phyloP scores from a whole-genome alignment of 768 basidiomycete genomes.

The Aureoboletus auriporus region DNA sequence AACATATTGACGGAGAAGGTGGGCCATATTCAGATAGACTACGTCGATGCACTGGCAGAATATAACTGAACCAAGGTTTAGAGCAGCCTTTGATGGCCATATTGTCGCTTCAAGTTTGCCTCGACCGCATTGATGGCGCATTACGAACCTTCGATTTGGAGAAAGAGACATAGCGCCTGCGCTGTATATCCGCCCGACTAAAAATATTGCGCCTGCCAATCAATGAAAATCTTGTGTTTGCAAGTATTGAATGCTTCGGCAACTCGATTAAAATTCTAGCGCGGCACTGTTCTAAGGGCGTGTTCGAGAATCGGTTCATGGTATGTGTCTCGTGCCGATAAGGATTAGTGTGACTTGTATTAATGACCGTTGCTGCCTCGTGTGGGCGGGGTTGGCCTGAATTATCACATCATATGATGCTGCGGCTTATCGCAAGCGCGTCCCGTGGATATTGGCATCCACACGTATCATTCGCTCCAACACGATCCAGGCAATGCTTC shows the following conservation, averaged over 20 bases:
- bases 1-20: slow-evolving; percentile 33
- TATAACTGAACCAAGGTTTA: slow-evolving; percentile 1
- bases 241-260: not conserved
- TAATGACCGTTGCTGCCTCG: too few species aligned
- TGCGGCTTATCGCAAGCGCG: too few species aligned
- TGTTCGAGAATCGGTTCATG: too few species aligned
- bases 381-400: too few species aligned
- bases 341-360: too few species aligned
- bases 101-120: slow-evolving; percentile 41
- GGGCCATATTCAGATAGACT: slow-evolving; percentile 1
- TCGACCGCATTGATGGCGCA: slow-evolving; percentile 47
- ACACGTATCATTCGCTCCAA: too few species aligned
- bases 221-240: slow-evolving; percentile 8
- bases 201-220: not conserved
- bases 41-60: not conserved
- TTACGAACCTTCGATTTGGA: slow-evolving; percentile 21
- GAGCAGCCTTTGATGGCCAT: slow-evolving; percentile 27
- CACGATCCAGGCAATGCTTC: too few species aligned
- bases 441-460: too few species aligned
- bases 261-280: too few species aligned
- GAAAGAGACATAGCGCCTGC: not conserved
- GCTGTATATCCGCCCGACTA: not conserved
- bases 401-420: too few species aligned
- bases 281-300: too few species aligned
- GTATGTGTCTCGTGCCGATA: too few species aligned